phyloP scores from a whole-genome alignment of 108 stramenopile species.

The Nitzschia palea region DNA sequence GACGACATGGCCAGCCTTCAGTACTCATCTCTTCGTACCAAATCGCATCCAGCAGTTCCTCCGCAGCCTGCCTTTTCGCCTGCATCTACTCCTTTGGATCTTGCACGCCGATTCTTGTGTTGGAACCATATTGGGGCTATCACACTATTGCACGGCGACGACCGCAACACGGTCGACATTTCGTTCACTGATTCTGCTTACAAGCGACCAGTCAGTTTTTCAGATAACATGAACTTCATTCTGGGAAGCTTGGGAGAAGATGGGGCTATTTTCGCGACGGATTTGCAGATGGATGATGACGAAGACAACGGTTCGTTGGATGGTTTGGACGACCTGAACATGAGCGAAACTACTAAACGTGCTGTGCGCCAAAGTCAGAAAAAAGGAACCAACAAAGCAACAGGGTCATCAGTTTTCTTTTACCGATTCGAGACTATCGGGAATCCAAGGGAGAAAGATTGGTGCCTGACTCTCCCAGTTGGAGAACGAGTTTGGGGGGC shows the following conservation, averaged over 20 bases:
- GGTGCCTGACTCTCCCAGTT: conserved; percentile 73
- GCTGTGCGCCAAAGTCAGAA: conserved; percentile 45
- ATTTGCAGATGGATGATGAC: conserved; percentile 62
- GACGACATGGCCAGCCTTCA: not conserved
- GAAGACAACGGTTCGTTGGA: conserved; percentile 50
- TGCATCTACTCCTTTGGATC: conserved; percentile 68
- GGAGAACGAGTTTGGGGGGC: conserved; percentile 79
- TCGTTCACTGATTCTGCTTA: conserved; percentile 70
- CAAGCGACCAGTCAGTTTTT: conserved; percentile 64
- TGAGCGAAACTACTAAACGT: conserved; percentile 53
- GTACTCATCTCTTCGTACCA: not conserved
- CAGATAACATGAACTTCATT: conserved; percentile 74
- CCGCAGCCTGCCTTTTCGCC: conserved; percentile 81
- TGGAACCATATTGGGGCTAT: conserved; percentile 87
- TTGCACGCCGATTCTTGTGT: conserved; percentile 74
- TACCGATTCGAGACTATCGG: conserved; percentile 80
- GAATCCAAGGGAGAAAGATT: conserved; percentile 68
- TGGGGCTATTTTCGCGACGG: conserved; percentile 79
- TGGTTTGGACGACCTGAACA: conserved; percentile 39
- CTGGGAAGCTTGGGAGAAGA: conserved; percentile 80
- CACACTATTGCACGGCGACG: conserved; percentile 49
- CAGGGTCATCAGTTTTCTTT: conserved; percentile 76
- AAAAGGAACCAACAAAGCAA: conserved; percentile 32
- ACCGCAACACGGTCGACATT: conserved; percentile 69
- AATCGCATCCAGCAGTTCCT: not conserved